Evolutionary conservation across 345 rosid species (phyloP).

Genomic region (Arabis hirsuta): DNA sequence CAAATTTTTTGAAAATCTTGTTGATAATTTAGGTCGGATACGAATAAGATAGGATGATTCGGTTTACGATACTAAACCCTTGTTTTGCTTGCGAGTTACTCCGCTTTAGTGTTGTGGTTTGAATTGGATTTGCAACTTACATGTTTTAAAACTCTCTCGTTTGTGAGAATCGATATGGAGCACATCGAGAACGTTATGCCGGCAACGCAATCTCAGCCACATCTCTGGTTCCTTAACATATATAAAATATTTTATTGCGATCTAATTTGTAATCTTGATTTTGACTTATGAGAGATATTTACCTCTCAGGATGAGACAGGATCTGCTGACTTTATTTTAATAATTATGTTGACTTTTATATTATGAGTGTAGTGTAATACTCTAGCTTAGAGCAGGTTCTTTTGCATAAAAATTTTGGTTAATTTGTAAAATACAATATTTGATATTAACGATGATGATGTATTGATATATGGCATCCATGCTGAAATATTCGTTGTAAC

Average conservation of each 20-base stretch:
- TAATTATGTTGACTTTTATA: background rate
- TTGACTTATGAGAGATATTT: background rate
- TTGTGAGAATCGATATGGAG: constrained; percentile 29
- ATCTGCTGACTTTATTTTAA: constrained; percentile 1
- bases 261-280: constrained; percentile 6
- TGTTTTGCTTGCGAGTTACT: background rate
- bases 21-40: too few species aligned
- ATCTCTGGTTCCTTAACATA: constrained; percentile 23
- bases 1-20: too few species aligned
- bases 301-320: background rate
- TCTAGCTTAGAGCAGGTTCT: too few species aligned
- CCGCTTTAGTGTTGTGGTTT: background rate
- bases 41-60: background rate
- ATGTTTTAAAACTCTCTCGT: constrained; percentile 21
- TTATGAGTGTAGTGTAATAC: background rate
- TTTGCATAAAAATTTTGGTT: too few species aligned
- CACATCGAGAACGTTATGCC: constrained; percentile 29
- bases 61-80: background rate
- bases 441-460: too few species aligned
- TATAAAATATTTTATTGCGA: constrained; percentile 6
- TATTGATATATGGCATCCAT: too few species aligned
- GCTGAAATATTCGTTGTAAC: too few species aligned
- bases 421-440: background rate
- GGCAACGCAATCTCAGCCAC: constrained; percentile 37
- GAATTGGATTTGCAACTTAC: background rate